Evolutionary conservation across 2,329 filamentous ascomycete genomes (phyloP), one percentile per base, ranked within the genome.

Genomic region (Aspergillus tubingensis): DNA sequence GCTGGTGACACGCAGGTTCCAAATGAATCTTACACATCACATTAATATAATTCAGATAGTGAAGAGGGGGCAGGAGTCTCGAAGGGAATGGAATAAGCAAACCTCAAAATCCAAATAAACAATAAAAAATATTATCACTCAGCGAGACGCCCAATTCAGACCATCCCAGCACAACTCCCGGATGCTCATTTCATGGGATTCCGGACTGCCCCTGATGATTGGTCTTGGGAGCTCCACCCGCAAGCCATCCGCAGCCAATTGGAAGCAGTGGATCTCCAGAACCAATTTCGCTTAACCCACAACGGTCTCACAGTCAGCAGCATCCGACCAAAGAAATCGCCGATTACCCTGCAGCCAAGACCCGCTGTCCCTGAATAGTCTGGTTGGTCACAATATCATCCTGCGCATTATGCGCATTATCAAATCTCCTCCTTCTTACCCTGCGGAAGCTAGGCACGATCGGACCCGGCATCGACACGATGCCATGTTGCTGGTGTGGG

Each of bases 261-360:
- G 65, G 64, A 68, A 54, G 55, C 56, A 15, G 44, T 54, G 59
- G 61, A 68, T 68, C 67, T 66, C 57, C 66, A 63, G 39, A 58
- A 60, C 65, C 63, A 74, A 75, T 75, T 74, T 74, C 71, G 69
- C 68, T 72, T 71, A 68, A 59, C 27, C 68, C 61, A 68, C 65
- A 60, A 61, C 59, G 63, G 66, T 63, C 56, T 57, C 52, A 67
- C 65, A 64, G 62, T 61, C 58, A 64, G 32, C 59, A 58, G 19
- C 44, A 23, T 25, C 36, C n/a, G 58, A 47, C 67, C 65, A 67
- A 67, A 51, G 54, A 62, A 55, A 60, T 60, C 57, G 49, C 63
- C 62, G 61, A 64, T 23, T 50, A 27, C 49, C 61, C 21, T 58
- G 39, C 54, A 36, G 58, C 65, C 64, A 63, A 64, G 65, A 23